These are phyloP conservation scores for Cicer yamashitae DNA, from an alignment of 306 rosid genomes.

Conservation along the genomic window DNA sequence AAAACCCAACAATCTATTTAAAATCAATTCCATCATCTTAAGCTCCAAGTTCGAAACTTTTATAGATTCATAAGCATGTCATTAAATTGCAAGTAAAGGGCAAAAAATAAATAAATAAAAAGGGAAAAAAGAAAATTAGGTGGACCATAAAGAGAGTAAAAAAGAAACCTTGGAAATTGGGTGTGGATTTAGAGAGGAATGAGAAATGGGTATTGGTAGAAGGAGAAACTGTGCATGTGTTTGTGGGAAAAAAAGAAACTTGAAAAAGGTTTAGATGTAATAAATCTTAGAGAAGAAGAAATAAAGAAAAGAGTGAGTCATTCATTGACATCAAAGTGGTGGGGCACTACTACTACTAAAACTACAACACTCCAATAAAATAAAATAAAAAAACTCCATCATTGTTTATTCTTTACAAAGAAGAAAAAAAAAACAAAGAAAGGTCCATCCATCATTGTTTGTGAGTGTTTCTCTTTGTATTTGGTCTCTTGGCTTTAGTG, in stretches of 20 bases:
- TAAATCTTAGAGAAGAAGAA: conserved; percentile 5
- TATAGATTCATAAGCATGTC: conserved; percentile 39
- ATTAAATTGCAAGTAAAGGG: conserved; percentile 18
- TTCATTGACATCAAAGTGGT: conserved; percentile 34
- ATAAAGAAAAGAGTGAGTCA: conserved; percentile 9
- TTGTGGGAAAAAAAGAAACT: conserved; percentile 36
- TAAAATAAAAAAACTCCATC: conserved; percentile 5
- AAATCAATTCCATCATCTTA: conserved; percentile 38
- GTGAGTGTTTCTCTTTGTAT: conserved; percentile 18
- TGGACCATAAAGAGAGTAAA: not conserved
- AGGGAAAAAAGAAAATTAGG: not conserved
- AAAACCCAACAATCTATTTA: conserved; percentile 35
- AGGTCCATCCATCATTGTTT: not conserved
- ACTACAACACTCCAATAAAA: conserved; percentile 7
- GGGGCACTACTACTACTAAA: not conserved
- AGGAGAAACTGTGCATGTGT: conserved; percentile 43
- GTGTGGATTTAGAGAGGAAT: conserved; percentile 27
- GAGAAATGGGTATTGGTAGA: conserved; percentile 42
- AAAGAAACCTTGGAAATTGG: conserved; percentile 41
- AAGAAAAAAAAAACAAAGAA: not conserved
- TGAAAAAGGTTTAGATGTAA: conserved; percentile 8
- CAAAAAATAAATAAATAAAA: not conserved
- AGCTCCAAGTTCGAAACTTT: conserved; percentile 42
- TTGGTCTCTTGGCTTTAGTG: conserved; percentile 43
- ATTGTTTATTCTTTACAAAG: not conserved